Percentiles rank a stretch among this genome's conserved stretches.
These are phyloP conservation scores for Apiotrichum sp. DNA, from an alignment of 1,284 basidiomycete genomes.

Conservation along the genomic window DNA sequence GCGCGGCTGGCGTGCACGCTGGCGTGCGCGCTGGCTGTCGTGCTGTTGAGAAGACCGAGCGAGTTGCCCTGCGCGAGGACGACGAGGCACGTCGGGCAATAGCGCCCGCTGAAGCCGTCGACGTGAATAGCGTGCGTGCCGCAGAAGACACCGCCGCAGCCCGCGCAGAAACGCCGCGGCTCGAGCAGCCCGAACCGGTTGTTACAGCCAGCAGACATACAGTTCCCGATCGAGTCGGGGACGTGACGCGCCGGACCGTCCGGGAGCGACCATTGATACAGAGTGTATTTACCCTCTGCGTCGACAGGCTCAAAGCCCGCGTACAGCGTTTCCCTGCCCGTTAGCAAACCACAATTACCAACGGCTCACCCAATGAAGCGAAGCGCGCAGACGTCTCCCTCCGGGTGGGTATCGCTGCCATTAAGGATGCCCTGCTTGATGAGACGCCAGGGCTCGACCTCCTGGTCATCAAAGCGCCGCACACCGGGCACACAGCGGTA, in stretches of 20 bases:
- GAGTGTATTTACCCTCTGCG: constrained; percentile 20
- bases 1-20: neutral
- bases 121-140: constrained; percentile 41
- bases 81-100: constrained; percentile 39
- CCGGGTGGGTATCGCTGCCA: constrained; percentile 29
- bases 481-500: constrained; percentile 24
- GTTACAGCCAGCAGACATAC: constrained; percentile 39
- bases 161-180: constrained; percentile 43
- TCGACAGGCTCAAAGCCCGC: constrained; percentile 32
- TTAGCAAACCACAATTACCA: neutral
- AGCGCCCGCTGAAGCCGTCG: constrained; percentile 36
- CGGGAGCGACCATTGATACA: constrained; percentile 46
- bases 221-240: constrained; percentile 28
- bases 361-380: constrained; percentile 41
- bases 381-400: constrained; percentile 24
- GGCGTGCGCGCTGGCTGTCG: neutral
- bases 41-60: constrained; percentile 20
- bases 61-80: constrained; percentile 30
- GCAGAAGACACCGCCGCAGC: constrained; percentile 46
- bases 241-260: constrained; percentile 42
- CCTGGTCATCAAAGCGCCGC: constrained; percentile 24
- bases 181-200: constrained; percentile 43
- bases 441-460: constrained; percentile 38
- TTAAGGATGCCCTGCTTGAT: constrained; percentile 33
- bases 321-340: constrained; percentile 41